Conservation (phyloP, 108 stramenopile genomes). For the Pseudonitzschia delicatissima region DNA sequence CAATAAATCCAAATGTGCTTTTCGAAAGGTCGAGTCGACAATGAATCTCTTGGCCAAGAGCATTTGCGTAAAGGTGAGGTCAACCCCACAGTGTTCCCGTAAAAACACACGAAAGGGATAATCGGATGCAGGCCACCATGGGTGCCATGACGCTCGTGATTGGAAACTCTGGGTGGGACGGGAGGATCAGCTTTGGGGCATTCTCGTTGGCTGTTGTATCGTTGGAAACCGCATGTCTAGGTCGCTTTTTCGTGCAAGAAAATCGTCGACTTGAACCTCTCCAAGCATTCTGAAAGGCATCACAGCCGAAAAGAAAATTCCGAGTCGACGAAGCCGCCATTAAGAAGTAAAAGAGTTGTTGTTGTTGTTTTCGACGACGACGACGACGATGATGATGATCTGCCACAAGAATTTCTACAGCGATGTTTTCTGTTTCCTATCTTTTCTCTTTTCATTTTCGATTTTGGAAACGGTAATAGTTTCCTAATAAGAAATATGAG, state of each 20-base stretch:
- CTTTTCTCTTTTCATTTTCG: neutral
- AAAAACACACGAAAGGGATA: slow-evolving; percentile 85
- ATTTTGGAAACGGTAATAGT: neutral
- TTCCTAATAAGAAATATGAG: neutral
- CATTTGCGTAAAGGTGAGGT: slow-evolving; percentile 96
- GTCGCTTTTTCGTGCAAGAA: neutral
- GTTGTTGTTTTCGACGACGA: neutral
- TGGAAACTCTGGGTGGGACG: slow-evolving; percentile 36
- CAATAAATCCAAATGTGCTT: slow-evolving; percentile 71
- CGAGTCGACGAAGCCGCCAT: neutral
- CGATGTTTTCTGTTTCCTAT: neutral
- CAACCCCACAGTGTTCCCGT: slow-evolving; percentile 73
- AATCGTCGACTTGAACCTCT: neutral
- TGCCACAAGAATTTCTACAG: neutral
- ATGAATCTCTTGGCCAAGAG: slow-evolving; percentile 76
- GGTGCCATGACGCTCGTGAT: slow-evolving; percentile 49
- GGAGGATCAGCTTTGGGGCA: slow-evolving; percentile 4
- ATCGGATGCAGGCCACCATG: slow-evolving; percentile 86
- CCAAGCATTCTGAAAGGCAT: neutral
- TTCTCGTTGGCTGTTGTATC: neutral
- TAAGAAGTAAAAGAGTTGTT: neutral
- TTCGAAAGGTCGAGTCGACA: slow-evolving; percentile 49
- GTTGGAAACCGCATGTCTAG: too few relatives aligned
- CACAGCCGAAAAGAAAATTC: neutral
- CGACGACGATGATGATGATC: neutral